These are phyloP conservation scores for Calonectria crousiana DNA, from an alignment of 2,329 filamentous ascomycete species.

Conservation along the genomic window DNA sequence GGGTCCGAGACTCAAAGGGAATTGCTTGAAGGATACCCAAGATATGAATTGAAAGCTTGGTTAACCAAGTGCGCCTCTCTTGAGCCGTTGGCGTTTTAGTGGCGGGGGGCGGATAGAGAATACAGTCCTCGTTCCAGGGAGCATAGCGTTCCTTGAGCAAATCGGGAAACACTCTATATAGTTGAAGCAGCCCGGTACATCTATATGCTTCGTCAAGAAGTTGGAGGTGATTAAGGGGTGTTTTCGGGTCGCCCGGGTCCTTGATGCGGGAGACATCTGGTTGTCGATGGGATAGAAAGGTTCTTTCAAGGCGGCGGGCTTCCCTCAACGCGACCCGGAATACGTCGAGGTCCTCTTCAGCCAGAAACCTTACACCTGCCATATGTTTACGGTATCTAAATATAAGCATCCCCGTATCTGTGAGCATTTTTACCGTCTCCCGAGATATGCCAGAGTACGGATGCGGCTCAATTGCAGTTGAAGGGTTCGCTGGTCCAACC, in stretches of 20 bases:
- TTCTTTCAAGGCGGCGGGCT: conserved; percentile 31
- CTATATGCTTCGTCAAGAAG: conserved; percentile 37
- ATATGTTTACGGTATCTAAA: conserved; percentile 35
- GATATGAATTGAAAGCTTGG: conserved; percentile 31
- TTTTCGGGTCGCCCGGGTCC: conserved; percentile 27
- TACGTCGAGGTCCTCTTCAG: conserved; percentile 30
- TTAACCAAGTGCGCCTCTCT: conserved; percentile 35
- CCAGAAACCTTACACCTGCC: conserved; percentile 30
- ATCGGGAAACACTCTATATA: conserved; percentile 42
- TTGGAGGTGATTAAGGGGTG: conserved; percentile 14
- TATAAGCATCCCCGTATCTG: conserved; percentile 33
- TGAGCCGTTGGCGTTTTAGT: conserved; percentile 7
- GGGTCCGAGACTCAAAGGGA: conserved; percentile 24
- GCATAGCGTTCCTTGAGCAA: conserved; percentile 33
- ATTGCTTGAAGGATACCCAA: conserved; percentile 41
- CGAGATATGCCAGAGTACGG: conserved; percentile 35
- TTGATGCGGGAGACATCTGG: conserved; percentile 23
- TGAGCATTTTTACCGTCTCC: conserved; percentile 26
- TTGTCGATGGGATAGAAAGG: conserved; percentile 18
- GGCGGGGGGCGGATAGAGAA: conserved; percentile 13
- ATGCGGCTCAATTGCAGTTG: conserved; percentile 24
- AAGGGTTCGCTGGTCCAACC: neutral
- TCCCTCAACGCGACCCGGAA: conserved; percentile 28
- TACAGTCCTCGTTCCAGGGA: conserved; percentile 22
- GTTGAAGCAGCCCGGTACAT: conserved; percentile 31